Evolutionary conservation across 305 asterid genomes (phyloP).

Genomic region (Fraxinus paxiana): DNA sequence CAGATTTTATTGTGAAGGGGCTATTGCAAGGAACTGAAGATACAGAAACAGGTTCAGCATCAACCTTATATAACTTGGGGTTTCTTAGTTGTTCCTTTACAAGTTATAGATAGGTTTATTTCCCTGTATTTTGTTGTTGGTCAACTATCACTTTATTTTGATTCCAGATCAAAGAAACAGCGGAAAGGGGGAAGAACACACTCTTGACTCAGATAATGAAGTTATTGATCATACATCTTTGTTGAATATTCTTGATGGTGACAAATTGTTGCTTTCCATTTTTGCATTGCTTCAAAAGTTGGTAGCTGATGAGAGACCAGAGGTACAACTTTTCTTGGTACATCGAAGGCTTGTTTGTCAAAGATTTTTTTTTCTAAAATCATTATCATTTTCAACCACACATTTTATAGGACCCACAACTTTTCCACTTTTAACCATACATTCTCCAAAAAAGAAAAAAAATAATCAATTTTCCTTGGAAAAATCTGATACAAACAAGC

Average conservation of each 20-base stretch:
- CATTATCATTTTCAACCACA: background rate
- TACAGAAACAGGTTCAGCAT: constrained; percentile 2
- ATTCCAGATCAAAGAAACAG: constrained; percentile 50
- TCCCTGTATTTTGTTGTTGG: background rate
- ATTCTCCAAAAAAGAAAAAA: background rate
- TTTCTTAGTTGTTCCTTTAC: constrained; percentile 11
- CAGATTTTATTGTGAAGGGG: constrained; percentile 87
- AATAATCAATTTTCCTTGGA: background rate
- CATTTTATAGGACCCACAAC: background rate
- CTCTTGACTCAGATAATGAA: constrained; percentile 35
- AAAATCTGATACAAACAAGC: background rate
- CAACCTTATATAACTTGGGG: constrained; percentile 13
- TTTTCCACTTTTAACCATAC: background rate
- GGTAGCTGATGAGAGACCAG: constrained; percentile 96
- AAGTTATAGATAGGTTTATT: background rate
- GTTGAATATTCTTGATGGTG: constrained; percentile 52
- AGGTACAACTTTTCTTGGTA: constrained; percentile 45
- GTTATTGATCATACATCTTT: constrained; percentile 34
- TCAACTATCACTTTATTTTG: constrained; percentile 21
- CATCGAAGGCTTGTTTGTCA: background rate
- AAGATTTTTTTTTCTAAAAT: background rate
- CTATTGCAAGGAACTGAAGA: constrained; percentile 30
- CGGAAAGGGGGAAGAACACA: constrained; percentile 40
- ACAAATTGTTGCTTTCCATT: constrained; percentile 75
- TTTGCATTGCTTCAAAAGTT: constrained; percentile 80